These are phyloP conservation scores for Prunella vulgaris DNA, from an alignment of 257 asterid species.

Conservation along the genomic window DNA sequence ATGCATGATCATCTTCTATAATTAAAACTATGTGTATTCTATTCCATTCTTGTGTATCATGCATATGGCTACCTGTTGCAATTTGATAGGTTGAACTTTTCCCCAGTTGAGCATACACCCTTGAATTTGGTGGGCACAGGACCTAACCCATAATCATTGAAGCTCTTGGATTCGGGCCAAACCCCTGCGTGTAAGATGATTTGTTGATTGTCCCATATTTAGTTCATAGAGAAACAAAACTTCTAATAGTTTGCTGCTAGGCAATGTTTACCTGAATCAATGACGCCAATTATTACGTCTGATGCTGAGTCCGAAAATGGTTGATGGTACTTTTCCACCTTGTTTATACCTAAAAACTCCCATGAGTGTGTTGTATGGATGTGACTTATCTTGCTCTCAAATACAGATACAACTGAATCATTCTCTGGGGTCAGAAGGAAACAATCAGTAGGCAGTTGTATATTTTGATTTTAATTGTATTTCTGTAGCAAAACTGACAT, in stretches of 20 bases:
- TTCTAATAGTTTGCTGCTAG: background rate
- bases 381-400: slow-evolving; percentile 37
- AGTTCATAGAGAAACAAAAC: background rate
- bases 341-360: slow-evolving; percentile 41
- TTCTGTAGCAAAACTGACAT: background rate
- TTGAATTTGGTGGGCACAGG: slow-evolving; percentile 51
- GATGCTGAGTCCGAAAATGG: slow-evolving; percentile 18
- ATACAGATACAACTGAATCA: slow-evolving; percentile 38
- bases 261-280: slow-evolving; percentile 39
- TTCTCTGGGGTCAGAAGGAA: slow-evolving; percentile 34
- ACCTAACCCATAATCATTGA: slow-evolving; percentile 41
- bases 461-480: background rate
- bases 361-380: slow-evolving; percentile 53
- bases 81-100: slow-evolving; percentile 39
- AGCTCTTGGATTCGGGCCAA: slow-evolving; percentile 61
- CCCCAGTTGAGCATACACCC: slow-evolving; percentile 52
- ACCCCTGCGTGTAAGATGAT: slow-evolving; percentile 34
- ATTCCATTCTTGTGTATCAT: background rate
- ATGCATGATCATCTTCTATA: background rate
- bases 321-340: slow-evolving; percentile 23
- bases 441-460: background rate
- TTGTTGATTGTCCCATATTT: background rate
- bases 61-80: slow-evolving; percentile 45
- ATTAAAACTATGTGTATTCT: background rate
- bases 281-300: slow-evolving; percentile 41